Evolutionary conservation across 2,329 filamentous ascomycete species (phyloP).

Genomic region (Calonectria naviculata): DNA sequence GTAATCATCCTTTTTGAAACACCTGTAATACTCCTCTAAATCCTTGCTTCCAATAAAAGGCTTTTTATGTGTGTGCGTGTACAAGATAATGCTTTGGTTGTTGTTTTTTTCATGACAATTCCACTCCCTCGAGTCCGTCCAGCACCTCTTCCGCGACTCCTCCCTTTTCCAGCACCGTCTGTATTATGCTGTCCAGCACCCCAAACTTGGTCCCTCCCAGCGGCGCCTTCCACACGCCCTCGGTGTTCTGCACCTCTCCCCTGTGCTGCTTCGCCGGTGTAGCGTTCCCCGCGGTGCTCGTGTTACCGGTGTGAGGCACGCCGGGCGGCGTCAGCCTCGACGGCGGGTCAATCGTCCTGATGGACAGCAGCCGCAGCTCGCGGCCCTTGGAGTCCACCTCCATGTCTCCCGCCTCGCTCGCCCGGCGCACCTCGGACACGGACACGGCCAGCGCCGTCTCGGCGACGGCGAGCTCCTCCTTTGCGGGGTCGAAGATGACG

Average conservation of each 20-base stretch:
- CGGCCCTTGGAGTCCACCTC: slow-evolving; percentile 54
- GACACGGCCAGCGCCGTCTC: slow-evolving; percentile 91
- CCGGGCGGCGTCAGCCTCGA: slow-evolving; percentile 79
- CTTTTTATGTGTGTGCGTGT: neutral
- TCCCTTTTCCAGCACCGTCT: slow-evolving; percentile 78
- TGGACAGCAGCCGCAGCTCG: slow-evolving; percentile 71
- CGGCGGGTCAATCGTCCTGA: slow-evolving; percentile 80
- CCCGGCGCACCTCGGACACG: slow-evolving; percentile 63
- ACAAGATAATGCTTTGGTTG: neutral
- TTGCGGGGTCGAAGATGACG: slow-evolving; percentile 92
- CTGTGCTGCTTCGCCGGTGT: slow-evolving; percentile 47
- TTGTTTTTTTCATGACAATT: slow-evolving; percentile 69
- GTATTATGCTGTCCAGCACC: slow-evolving; percentile 79
- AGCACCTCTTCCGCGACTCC: slow-evolving; percentile 90
- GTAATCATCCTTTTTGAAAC: slow-evolving; percentile 25
- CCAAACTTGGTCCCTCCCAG: slow-evolving; percentile 83
- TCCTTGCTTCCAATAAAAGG: slow-evolving; percentile 8
- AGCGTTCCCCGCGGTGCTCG: slow-evolving; percentile 44
- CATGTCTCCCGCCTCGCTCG: slow-evolving; percentile 44
- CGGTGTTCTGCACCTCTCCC: slow-evolving; percentile 66
- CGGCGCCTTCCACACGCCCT: slow-evolving; percentile 88
- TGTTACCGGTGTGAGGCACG: slow-evolving; percentile 72
- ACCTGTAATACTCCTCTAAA: slow-evolving; percentile 16
- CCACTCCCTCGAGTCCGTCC: slow-evolving; percentile 81
- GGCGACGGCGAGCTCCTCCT: slow-evolving; percentile 93